Conservation (phyloP, 306 rosid species). For the Benincasa hispida region DNA sequence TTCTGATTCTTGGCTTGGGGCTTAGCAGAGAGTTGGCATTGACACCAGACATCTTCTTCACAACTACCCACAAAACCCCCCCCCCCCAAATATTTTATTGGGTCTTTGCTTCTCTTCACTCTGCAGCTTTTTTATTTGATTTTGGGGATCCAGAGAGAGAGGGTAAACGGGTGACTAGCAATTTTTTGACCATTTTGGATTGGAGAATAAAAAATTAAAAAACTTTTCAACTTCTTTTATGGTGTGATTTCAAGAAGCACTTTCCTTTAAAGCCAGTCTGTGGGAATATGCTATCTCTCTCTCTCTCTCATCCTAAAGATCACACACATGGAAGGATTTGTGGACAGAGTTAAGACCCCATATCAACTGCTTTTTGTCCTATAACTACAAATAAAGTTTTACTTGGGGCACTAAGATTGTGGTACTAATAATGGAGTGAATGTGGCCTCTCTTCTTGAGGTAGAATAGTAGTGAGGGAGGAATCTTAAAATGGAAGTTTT, state of each 20-base stretch:
- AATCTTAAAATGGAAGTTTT: not conserved
- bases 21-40: conserved; percentile 30
- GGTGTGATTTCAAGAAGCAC: not conserved
- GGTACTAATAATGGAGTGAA: not conserved
- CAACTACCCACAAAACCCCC: conserved; percentile 49
- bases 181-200: not conserved
- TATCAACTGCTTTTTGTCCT: not conserved
- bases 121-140: not conserved
- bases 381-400: no score
- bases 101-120: not conserved
- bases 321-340: not conserved
- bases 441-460: not conserved
- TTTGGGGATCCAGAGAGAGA: not conserved
- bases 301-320: not conserved
- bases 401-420: not conserved
- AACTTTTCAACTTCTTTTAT: not conserved
- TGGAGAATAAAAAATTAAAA: not conserved
- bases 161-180: conserved; percentile 5
- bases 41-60: conserved; percentile 30
- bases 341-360: conserved; percentile 1
- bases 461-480: not conserved
- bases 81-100: not conserved
- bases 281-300: not conserved
- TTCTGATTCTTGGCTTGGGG: conserved; percentile 17
- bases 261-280: not conserved